Evolutionary conservation across 163 green algal genomes (phyloP), one percentile per base, ranked within the genome.

Genomic region (Coccomyxa subellipsoidea): DNA sequence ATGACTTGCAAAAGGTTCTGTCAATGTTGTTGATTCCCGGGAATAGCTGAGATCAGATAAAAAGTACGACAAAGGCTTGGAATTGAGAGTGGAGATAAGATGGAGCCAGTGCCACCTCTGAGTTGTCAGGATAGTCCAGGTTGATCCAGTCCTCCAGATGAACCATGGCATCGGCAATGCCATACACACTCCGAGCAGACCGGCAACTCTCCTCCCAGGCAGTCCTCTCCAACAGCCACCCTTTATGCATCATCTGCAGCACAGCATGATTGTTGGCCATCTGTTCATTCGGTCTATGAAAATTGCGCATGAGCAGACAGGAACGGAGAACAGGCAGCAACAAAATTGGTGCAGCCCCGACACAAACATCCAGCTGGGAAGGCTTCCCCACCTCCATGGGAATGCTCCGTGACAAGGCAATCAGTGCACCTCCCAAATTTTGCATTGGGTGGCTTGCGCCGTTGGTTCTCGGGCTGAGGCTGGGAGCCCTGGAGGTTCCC

Each of bases 191-290:
- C 29, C n/a, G 21, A 32, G 66, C 66, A 34, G 66, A 18, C 32
- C 66, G 27, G 27, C 29, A 36, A 32, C 21, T 34, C 7, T 73
- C 66, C 8, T 73, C 66, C 66, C 66, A 73, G 2, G 21, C n/a
- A 32, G n/a, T 23, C 66, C 66, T 32, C 66, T 73, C 66, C 66
- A 34, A n/a, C 66, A 36, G 29, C 66, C 66, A 73, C 8, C 66
- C 66, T 36, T 73, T 34, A n/a, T 73, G 66, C 66, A 73, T 73
- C 66, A 73, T 73, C 66, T 73, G 27, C 29, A 32, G 66, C 18
- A 73, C 21, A 73, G 47, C 47, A 59, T 59, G 5, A 27, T 18
- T 27, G 47, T 59, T n/a, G n/a, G n/a, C n/a, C n/a, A n/a, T n/a
- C n/a, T n/a, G n/a, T n/a, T n/a, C n/a, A n/a, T n/a, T n/a, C n/a